These are phyloP conservation scores for Thuidium tamariscinum DNA, from an alignment of 225 moss, liverwort and hornwort species.

Conservation along the genomic window DNA sequence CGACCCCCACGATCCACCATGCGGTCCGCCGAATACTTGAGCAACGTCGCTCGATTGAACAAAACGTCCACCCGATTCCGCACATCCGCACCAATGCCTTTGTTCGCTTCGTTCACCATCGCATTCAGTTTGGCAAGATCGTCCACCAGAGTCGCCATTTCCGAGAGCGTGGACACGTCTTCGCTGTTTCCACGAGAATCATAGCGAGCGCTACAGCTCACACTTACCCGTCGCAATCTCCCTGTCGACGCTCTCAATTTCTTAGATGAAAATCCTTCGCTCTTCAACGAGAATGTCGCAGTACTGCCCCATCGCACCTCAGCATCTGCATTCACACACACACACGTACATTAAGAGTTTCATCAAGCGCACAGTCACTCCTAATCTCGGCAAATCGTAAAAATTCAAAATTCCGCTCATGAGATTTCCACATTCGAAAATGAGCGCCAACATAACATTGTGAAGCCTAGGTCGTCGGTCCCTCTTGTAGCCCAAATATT, in stretches of 20 bases:
- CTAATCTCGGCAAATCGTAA: not conserved
- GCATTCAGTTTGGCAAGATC: constrained; percentile 55
- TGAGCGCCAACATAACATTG: not conserved
- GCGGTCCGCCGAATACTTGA: constrained; percentile 72
- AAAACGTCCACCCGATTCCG: constrained; percentile 73
- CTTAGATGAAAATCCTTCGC: not conserved
- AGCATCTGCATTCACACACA: constrained; percentile 1
- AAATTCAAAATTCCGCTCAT: not conserved
- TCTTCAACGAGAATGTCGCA: constrained; percentile 3
- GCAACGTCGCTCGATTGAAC: constrained; percentile 61
- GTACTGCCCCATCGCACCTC: constrained; percentile 4
- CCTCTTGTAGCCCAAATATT: not conserved
- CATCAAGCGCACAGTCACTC: not conserved
- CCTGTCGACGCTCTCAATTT: not conserved
- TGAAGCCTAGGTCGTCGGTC: not conserved
- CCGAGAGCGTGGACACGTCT: constrained; percentile 49
- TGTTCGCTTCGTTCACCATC: constrained; percentile 38
- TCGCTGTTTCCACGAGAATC: constrained; percentile 27
- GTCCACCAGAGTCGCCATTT: constrained; percentile 57
- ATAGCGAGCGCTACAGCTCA: constrained; percentile 13
- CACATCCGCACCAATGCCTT: constrained; percentile 80
- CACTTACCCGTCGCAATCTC: not conserved
- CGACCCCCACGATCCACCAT: constrained; percentile 44
- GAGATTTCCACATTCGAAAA: not conserved
- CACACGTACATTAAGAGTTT: too few relatives aligned